These are phyloP conservation scores for Penicillium italicum DNA, from an alignment of 2,329 filamentous ascomycete species.

Conservation along the genomic window DNA sequence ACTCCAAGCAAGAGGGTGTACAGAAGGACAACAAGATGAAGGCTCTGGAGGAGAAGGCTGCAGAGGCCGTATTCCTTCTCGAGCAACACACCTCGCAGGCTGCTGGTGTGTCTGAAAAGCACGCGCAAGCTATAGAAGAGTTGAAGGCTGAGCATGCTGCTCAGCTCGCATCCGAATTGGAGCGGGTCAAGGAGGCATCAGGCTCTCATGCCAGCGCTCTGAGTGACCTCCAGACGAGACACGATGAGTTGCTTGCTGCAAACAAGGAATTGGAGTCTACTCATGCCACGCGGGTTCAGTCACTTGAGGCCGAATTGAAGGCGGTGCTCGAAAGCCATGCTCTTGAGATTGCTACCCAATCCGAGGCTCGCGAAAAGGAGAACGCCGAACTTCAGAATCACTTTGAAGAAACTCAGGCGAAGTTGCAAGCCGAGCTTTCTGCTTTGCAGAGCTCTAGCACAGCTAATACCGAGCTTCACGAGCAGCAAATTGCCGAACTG, in stretches of 20 bases:
- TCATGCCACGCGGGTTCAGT: slow-evolving; percentile 32
- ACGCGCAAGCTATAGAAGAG: slow-evolving; percentile 32
- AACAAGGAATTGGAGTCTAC: slow-evolving; percentile 29
- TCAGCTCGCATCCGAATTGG: slow-evolving; percentile 27
- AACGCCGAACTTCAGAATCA: slow-evolving; percentile 33
- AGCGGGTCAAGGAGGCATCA: slow-evolving; percentile 31
- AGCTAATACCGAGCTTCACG: slow-evolving; percentile 25
- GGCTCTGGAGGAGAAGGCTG: slow-evolving; percentile 34
- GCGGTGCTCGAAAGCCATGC: slow-evolving; percentile 27
- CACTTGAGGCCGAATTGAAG: slow-evolving; percentile 26
- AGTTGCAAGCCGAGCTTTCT: slow-evolving; percentile 31
- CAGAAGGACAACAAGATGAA: slow-evolving; percentile 34
- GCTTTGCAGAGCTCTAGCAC: slow-evolving; percentile 30
- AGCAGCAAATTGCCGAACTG: slow-evolving; percentile 33
- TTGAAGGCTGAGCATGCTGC: slow-evolving; percentile 36
- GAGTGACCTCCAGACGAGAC: slow-evolving; percentile 32
- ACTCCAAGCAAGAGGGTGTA: slow-evolving; percentile 37
- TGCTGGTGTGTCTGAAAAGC: slow-evolving; percentile 30
- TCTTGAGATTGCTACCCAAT: slow-evolving; percentile 30
- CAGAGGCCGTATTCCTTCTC: slow-evolving; percentile 33
- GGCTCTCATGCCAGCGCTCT: slow-evolving; percentile 31
- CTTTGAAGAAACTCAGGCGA: slow-evolving; percentile 28
- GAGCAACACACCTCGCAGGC: slow-evolving; percentile 34
- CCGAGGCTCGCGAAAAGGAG: slow-evolving; percentile 26
- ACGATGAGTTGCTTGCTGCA: slow-evolving; percentile 32